A percentile compares a stretch with the other conserved stretches of the same genome.
phyloP scores from a whole-genome alignment of 2,329 filamentous ascomycete genomes.

The Alternaria alternata region DNA sequence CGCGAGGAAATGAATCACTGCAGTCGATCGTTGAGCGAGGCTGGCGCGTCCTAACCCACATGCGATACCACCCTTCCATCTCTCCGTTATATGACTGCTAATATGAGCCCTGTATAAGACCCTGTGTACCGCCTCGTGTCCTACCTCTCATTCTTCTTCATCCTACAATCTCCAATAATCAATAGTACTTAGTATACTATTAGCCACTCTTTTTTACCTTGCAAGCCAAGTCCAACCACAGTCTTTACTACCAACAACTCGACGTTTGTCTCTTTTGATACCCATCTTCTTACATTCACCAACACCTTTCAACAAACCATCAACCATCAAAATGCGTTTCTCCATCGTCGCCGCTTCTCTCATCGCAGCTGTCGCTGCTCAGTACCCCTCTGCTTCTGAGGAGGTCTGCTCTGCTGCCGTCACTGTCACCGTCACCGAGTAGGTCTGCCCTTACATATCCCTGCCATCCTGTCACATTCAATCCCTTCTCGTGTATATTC shows the following conservation, averaged over 20 bases:
- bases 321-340: slow-evolving; percentile 43
- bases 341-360: slow-evolving; percentile 38
- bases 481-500: not conserved
- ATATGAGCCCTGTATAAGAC: slow-evolving; percentile 28
- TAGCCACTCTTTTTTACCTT: slow-evolving; percentile 41
- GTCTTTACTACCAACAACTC: slow-evolving; percentile 21
- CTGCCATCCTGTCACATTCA: not conserved
- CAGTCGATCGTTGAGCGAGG: slow-evolving; percentile 14
- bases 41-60: slow-evolving; percentile 17
- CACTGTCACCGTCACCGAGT: slow-evolving; percentile 44
- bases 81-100: slow-evolving; percentile 19
- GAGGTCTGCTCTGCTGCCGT: slow-evolving; percentile 32
- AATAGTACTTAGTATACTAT: slow-evolving; percentile 36
- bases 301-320: slow-evolving; percentile 1
- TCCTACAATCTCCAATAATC: slow-evolving; percentile 25
- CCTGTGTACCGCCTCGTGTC: slow-evolving; percentile 8
- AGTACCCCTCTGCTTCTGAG: slow-evolving; percentile 24
- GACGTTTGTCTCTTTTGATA: slow-evolving; percentile 16
- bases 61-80: not conserved
- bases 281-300: slow-evolving; percentile 14
- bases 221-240: slow-evolving; percentile 15
- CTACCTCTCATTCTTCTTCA: slow-evolving; percentile 1
- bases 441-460: slow-evolving; percentile 16
- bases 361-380: slow-evolving; percentile 35
- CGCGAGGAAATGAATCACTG: slow-evolving; percentile 8